phyloP scores from a whole-genome alignment of 2,329 filamentous ascomycete genomes.

The Calonectria naviculata region DNA sequence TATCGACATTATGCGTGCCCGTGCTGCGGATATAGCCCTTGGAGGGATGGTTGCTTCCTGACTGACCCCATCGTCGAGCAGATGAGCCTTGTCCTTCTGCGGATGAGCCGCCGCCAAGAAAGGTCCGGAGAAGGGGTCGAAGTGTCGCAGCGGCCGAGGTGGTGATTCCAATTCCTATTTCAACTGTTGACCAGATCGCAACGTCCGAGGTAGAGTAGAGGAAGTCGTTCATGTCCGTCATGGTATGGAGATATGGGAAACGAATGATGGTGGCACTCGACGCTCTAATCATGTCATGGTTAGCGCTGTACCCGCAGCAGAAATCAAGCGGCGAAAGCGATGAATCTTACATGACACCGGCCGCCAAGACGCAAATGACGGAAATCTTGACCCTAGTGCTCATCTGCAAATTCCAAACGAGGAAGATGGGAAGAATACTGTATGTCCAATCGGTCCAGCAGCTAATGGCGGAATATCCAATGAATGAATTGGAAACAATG shows the following conservation, averaged over 20 bases:
- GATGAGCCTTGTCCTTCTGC: slow-evolving; percentile 30
- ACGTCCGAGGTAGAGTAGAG: slow-evolving; percentile 56
- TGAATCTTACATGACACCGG: slow-evolving; percentile 50
- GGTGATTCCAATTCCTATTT: slow-evolving; percentile 55
- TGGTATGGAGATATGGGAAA: slow-evolving; percentile 52
- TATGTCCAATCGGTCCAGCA: slow-evolving; percentile 53
- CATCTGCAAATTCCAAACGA: slow-evolving; percentile 55
- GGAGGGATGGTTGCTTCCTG: slow-evolving; percentile 29
- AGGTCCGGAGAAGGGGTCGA: slow-evolving; percentile 46
- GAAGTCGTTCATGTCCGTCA: slow-evolving; percentile 52
- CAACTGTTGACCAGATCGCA: slow-evolving; percentile 58
- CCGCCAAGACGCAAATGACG: slow-evolving; percentile 44
- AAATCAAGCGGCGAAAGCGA: not conserved
- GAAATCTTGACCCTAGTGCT: slow-evolving; percentile 50
- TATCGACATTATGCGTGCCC: slow-evolving; percentile 18
- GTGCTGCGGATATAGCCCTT: slow-evolving; percentile 34
- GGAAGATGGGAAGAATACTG: slow-evolving; percentile 51
- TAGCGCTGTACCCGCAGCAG: not conserved
- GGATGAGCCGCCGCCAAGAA: slow-evolving; percentile 30
- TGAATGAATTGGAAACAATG: slow-evolving; percentile 45
- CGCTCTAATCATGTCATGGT: slow-evolving; percentile 38
- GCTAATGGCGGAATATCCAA: slow-evolving; percentile 51
- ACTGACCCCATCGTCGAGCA: slow-evolving; percentile 29
- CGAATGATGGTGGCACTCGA: slow-evolving; percentile 56
- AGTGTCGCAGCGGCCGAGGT: slow-evolving; percentile 54